These are phyloP conservation scores for Halophytophthora batemanensis DNA, from an alignment of 352 stramenopile genomes.

Conservation along the genomic window DNA sequence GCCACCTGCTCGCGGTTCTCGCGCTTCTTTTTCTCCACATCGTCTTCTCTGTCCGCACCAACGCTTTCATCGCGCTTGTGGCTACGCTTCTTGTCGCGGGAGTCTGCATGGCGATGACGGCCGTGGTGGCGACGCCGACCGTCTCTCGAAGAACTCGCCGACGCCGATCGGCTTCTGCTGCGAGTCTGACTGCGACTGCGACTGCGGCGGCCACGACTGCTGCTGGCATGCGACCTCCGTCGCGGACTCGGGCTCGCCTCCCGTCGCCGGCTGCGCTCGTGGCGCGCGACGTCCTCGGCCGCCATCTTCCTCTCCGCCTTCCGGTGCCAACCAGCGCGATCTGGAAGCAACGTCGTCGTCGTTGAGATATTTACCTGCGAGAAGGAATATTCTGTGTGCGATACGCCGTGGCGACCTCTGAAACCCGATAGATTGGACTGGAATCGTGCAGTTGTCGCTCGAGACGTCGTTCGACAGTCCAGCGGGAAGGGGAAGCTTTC, in stretches of 20 bases:
- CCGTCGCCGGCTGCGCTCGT: constrained; percentile 8
- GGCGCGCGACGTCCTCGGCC: too few species aligned
- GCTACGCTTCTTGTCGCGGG: constrained; percentile 7
- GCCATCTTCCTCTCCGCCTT: too few species aligned
- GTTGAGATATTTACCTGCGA: neutral
- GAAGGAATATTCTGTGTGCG: neutral
- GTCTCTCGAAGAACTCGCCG: constrained; percentile 40
- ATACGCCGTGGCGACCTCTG: too few species aligned
- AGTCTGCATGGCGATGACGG: constrained; percentile 8
- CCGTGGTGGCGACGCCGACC: constrained; percentile 4
- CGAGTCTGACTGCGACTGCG: constrained; percentile 20
- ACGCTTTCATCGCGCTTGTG: neutral
- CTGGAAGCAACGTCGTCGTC: neutral
- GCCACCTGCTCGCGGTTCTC: constrained; percentile 36
- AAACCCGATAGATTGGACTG: neutral
- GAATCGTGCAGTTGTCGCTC: neutral
- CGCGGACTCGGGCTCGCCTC: constrained; percentile 16
- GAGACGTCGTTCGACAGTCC: too few species aligned
- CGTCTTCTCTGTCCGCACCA: neutral
- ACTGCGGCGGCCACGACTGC: constrained; percentile 6
- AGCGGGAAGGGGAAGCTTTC: too few species aligned
- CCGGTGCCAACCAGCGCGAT: neutral
- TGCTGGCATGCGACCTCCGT: constrained; percentile 1
- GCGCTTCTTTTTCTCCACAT: constrained; percentile 22
- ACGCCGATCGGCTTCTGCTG: constrained; percentile 65